Percentiles rank a stretch among this genome's conserved stretches.
phyloP scores from a whole-genome alignment of 2,329 filamentous ascomycete genomes.

The Knufia petricola region DNA sequence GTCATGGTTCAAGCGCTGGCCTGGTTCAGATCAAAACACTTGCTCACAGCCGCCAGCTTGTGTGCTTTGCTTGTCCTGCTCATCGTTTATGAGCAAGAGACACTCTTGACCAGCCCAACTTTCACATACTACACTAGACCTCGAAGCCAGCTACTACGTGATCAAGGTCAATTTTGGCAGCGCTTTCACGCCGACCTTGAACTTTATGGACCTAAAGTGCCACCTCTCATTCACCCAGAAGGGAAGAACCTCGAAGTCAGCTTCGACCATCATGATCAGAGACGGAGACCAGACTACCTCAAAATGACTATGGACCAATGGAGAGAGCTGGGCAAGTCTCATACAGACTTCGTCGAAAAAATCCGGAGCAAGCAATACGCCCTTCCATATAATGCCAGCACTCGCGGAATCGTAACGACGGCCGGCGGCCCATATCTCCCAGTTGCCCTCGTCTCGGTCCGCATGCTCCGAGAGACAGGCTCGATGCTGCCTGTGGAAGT shows the following conservation, averaged over 20 bases:
- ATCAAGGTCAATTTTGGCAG: conserved; percentile 26
- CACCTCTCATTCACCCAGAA: conserved; percentile 24
- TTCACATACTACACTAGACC: conserved; percentile 6
- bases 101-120: not conserved
- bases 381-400: conserved; percentile 28
- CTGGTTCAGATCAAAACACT: not conserved
- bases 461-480: conserved; percentile 33
- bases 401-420: conserved; percentile 38
- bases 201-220: conserved; percentile 25
- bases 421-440: conserved; percentile 30
- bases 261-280: conserved; percentile 24
- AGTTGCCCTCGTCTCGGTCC: conserved; percentile 31
- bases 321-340: conserved; percentile 27
- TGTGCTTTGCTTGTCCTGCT: conserved; percentile 1
- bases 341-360: conserved; percentile 28
- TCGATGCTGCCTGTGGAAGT: conserved; percentile 34
- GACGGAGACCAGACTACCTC: conserved; percentile 27
- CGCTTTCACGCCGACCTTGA: conserved; percentile 28
- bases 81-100: not conserved
- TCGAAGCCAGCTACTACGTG: not conserved
- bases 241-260: conserved; percentile 22
- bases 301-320: conserved; percentile 26
- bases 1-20: not conserved
- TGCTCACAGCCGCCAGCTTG: not conserved
- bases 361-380: conserved; percentile 24